These are phyloP conservation scores for Thamnidium elegans DNA, from an alignment of 192 early-diverging fungal genomes.

Conservation along the genomic window DNA sequence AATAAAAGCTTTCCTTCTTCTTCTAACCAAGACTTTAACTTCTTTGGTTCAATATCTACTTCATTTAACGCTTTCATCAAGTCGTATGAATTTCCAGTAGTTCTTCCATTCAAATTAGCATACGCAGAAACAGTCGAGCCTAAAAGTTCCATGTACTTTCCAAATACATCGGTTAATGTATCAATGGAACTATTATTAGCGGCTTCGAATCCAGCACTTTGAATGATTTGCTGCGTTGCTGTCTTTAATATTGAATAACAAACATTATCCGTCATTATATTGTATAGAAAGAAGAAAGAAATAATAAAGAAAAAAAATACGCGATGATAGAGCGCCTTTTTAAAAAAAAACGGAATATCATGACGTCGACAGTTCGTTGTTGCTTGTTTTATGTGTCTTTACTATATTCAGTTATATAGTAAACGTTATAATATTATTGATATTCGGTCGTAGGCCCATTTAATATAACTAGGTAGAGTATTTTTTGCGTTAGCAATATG, in stretches of 20 bases:
- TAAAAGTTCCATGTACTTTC: slow-evolving; percentile 44
- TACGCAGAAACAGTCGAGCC: slow-evolving; percentile 44
- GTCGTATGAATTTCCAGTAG: slow-evolving; percentile 43
- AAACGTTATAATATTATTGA: too few relatives aligned
- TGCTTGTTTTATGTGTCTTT: too few relatives aligned
- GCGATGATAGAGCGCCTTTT: too few relatives aligned
- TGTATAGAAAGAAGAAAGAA: too few relatives aligned
- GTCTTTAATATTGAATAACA: slow-evolving; percentile 48
- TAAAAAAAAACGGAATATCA: too few relatives aligned
- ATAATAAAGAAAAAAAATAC: too few relatives aligned
- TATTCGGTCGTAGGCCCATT: too few relatives aligned
- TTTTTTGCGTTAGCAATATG: too few relatives aligned
- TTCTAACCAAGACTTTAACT: slow-evolving; percentile 45
- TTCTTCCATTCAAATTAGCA: slow-evolving; percentile 47
- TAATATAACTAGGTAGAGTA: too few relatives aligned
- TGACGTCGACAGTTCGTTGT: too few relatives aligned
- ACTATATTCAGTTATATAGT: too few relatives aligned
- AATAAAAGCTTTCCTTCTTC: slow-evolving; percentile 39
- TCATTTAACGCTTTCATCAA: slow-evolving; percentile 40
- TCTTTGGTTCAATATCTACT: slow-evolving; percentile 38
- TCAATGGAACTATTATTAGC: slow-evolving; percentile 39
- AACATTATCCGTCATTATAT: slow-evolving; percentile 40
- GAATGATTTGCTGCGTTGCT: slow-evolving; percentile 48
- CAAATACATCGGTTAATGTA: slow-evolving; percentile 51
- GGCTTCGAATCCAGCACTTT: slow-evolving; percentile 54